Conservation (phyloP, 2,329 filamentous ascomycete genomes). For the Annulohypoxylon truncatum region DNA sequence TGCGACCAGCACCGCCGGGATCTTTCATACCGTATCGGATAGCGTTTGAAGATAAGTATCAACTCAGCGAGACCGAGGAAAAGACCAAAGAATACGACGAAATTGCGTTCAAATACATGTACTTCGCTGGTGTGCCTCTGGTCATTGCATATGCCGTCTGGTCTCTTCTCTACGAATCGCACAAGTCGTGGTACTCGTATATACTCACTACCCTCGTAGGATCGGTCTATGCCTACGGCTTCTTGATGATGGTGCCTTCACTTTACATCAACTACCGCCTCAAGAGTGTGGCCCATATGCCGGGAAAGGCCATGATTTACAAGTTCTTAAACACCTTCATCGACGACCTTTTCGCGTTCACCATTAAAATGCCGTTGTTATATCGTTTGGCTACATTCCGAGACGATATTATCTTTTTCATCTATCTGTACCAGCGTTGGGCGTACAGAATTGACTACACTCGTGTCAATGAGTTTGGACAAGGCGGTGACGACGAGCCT, state of each 20-base stretch:
- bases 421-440: constrained; percentile 95
- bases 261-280: constrained; percentile 99
- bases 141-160: constrained; percentile 90
- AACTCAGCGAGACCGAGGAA: constrained; percentile 92
- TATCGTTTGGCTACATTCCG: constrained; percentile 92
- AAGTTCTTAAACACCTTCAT: constrained; percentile 99
- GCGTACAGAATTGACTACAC: constrained; percentile 92
- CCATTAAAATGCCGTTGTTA: constrained; percentile 97
- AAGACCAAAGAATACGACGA: constrained; percentile 99
- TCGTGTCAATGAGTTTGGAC: constrained; percentile 96
- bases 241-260: constrained; percentile 98
- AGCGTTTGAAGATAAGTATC: constrained; percentile 95
- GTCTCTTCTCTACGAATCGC: constrained; percentile 89
- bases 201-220: constrained; percentile 95
- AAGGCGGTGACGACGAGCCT: constrained; percentile 92
- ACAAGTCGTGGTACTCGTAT: constrained; percentile 99
- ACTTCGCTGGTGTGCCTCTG: constrained; percentile 89
- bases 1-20: constrained; percentile 75
- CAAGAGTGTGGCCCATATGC: constrained; percentile 97
- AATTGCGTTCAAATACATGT: constrained; percentile 98
- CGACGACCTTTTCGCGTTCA: constrained; percentile 98
- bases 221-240: constrained; percentile 96
- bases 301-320: constrained; percentile 94
- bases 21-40: constrained; percentile 83
- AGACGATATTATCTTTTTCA: constrained; percentile 97